Conservation (phyloP, 176 grass and related monocot genomes). For the Avena atlantica region DNA sequence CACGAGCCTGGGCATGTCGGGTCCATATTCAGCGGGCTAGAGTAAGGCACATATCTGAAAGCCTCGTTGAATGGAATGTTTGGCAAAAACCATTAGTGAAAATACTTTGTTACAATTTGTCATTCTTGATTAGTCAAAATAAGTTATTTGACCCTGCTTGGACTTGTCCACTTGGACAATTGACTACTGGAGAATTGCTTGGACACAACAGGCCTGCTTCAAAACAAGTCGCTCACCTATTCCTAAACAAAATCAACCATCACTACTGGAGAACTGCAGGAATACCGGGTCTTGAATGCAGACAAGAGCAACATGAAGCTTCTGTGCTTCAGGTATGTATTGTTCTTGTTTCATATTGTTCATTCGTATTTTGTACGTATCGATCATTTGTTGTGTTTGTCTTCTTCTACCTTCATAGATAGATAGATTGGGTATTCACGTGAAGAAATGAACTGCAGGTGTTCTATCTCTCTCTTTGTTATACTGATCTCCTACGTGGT, state of each 20-base stretch:
- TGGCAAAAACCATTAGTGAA: background rate
- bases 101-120: background rate
- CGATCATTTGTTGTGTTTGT: background rate
- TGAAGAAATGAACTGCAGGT: conserved; percentile 6
- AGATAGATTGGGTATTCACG: background rate
- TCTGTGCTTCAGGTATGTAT: conserved; percentile 30
- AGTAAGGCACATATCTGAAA: background rate
- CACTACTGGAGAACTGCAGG: background rate
- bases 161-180: background rate
- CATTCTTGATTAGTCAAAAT: background rate
- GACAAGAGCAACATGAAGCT: background rate
- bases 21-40: no score
- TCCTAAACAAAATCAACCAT: conserved; percentile 7
- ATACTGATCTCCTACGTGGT: background rate
- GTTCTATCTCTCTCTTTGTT: conserved; percentile 19
- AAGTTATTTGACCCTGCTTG: background rate
- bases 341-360: background rate
- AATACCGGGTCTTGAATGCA: background rate
- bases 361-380: background rate
- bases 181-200: background rate
- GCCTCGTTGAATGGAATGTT: background rate
- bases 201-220: background rate
- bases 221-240: background rate
- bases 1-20: background rate
- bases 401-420: background rate